Evolutionary conservation across 1,284 basidiomycete genomes (phyloP).

Genomic region (Boletus holoroseus): DNA sequence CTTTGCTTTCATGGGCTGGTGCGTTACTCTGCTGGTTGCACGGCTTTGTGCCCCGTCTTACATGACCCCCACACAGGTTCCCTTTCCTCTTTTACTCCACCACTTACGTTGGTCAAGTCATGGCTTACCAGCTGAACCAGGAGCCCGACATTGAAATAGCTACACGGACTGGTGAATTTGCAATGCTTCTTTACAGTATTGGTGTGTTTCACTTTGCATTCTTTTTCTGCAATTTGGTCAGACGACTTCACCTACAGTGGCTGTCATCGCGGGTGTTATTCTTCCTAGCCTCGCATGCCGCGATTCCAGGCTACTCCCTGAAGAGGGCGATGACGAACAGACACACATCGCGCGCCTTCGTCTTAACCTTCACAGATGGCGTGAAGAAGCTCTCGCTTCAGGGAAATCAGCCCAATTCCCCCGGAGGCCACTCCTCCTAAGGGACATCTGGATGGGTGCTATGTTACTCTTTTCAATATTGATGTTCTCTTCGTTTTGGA

Average conservation of each 20-base stretch:
- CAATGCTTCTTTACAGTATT: constrained; percentile 86
- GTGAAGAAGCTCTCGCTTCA: constrained; percentile 67
- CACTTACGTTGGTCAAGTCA: constrained; percentile 86
- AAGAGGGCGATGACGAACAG: constrained; percentile 68
- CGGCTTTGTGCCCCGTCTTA: neutral
- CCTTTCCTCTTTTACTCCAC: constrained; percentile 94
- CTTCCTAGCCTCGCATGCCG: constrained; percentile 80
- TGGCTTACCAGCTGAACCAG: constrained; percentile 68
- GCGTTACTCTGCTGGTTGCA: constrained; percentile 25
- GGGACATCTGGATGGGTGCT: constrained; percentile 89
- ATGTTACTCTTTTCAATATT: constrained; percentile 73
- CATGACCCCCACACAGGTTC: constrained; percentile 53
- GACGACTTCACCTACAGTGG: constrained; percentile 49
- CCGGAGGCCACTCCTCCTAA: constrained; percentile 79
- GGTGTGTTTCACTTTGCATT: constrained; percentile 41
- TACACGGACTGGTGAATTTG: constrained; percentile 81
- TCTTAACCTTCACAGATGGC: constrained; percentile 74
- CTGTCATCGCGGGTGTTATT: constrained; percentile 75
- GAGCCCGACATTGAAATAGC: constrained; percentile 79
- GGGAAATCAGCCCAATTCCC: constrained; percentile 73
- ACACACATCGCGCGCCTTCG: constrained; percentile 64
- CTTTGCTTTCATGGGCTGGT: constrained; percentile 92
- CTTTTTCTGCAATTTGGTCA: constrained; percentile 2
- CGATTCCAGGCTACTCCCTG: constrained; percentile 68
- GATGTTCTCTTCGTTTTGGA: constrained; percentile 80